A percentile compares a stretch with the other conserved stretches of the same genome.
Evolutionary conservation across 768 basidiomycete species (phyloP).

Genomic region (Daedaleopsis sinensis): DNA sequence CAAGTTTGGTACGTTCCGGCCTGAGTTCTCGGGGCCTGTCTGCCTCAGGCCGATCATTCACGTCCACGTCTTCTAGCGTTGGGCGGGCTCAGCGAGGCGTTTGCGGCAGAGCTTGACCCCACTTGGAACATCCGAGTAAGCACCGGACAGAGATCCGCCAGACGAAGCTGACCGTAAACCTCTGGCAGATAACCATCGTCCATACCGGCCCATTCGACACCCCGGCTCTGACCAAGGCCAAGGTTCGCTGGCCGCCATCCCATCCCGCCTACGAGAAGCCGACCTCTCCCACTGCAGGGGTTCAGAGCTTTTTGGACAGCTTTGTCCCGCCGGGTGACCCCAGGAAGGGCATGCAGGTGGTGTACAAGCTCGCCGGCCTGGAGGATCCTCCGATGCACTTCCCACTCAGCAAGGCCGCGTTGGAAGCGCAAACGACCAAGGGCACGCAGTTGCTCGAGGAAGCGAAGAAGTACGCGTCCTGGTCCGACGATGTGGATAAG

Average conservation of each 20-base stretch:
- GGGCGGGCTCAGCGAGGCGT: conserved; percentile 6
- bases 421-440: neutral
- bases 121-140: conserved; percentile 24
- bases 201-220: conserved; percentile 16
- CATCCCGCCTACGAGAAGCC: conserved; percentile 18
- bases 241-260: neutral
- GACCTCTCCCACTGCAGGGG: neutral
- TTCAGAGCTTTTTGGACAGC: neutral
- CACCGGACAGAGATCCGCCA: too few species aligned
- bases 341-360: conserved; percentile 1
- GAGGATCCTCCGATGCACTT: conserved; percentile 7
- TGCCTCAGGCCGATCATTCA: too few species aligned
- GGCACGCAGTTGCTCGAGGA: neutral
- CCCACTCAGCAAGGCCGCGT: conserved; percentile 4
- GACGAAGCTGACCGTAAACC: neutral
- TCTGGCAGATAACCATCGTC: conserved; percentile 19
- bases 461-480: conserved; percentile 4
- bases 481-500: conserved; percentile 8
- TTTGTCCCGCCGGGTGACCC: neutral
- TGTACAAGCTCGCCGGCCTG: conserved; percentile 12
- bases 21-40: too few species aligned
- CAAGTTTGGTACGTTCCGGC: conserved; percentile 14
- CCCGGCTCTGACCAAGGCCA: neutral
- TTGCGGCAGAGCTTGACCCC: conserved; percentile 17
- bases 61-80: conserved; percentile 8